Evolutionary conservation across 352 stramenopile genomes (phyloP).

Genomic region (Phytophthora palmivora): DNA sequence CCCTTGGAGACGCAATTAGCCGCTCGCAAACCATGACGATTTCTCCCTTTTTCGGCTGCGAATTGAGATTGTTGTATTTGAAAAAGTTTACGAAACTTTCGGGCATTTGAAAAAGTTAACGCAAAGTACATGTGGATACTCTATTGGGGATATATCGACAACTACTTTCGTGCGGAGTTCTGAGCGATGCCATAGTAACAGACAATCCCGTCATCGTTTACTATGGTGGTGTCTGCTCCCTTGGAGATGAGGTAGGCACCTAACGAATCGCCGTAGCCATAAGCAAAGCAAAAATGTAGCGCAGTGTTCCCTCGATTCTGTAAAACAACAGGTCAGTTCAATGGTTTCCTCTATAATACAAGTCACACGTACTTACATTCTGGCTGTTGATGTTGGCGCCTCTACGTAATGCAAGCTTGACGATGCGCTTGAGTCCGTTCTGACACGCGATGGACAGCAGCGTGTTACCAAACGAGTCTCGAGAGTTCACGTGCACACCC

Average conservation of each 20-base stretch:
- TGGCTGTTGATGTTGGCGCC: conserved; percentile 90
- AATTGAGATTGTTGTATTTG: neutral
- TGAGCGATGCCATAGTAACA: conserved; percentile 81
- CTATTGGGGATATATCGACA: too few species aligned
- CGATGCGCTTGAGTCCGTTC: conserved; percentile 92
- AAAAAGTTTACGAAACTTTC: neutral
- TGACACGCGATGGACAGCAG: conserved; percentile 90
- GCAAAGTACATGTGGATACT: too few species aligned
- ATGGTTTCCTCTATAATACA: neutral
- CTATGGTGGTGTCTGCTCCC: conserved; percentile 73
- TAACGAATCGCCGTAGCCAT: conserved; percentile 89
- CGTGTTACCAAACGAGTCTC: conserved; percentile 86
- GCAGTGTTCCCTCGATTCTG: conserved; percentile 87
- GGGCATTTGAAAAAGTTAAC: too few species aligned
- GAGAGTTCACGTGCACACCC: conserved; percentile 80
- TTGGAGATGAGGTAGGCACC: conserved; percentile 91
- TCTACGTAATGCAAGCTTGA: conserved; percentile 83
- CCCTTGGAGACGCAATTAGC: conserved; percentile 5
- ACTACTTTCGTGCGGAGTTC: too few species aligned
- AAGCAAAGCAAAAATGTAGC: conserved; percentile 92
- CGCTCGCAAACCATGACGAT: conserved; percentile 69
- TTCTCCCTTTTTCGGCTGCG: conserved; percentile 1
- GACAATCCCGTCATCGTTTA: conserved; percentile 66
- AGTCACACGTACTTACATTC: conserved; percentile 60
- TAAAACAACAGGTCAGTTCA: conserved; percentile 3